Conservation (phyloP, 306 rosid species). For the Ormosia semicastrata region DNA sequence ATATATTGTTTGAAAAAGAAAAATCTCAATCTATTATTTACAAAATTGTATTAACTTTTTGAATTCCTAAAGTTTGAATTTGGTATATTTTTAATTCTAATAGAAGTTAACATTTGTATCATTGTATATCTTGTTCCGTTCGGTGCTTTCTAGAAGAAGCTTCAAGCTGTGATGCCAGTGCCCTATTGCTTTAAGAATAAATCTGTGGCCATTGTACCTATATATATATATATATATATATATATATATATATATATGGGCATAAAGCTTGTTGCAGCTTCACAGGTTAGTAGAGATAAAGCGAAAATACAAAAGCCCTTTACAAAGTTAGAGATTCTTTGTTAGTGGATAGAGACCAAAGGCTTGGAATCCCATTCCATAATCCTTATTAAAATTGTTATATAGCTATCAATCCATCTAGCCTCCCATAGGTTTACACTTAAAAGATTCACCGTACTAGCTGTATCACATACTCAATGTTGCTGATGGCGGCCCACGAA, state of each 20-base stretch:
- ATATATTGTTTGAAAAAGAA: too few species aligned
- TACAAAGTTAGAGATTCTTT: constrained; percentile 38
- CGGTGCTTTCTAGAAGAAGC: background rate
- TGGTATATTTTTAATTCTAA: too few species aligned
- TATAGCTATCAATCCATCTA: background rate
- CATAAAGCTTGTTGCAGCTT: constrained; percentile 21
- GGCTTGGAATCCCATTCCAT: constrained; percentile 55
- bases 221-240: too few species aligned
- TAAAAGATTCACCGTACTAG: background rate
- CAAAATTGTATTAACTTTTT: too few species aligned
- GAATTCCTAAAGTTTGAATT: too few species aligned
- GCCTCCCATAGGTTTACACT: background rate
- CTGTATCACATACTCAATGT: constrained; percentile 6
- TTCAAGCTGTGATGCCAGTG: background rate
- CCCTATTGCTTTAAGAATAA: background rate
- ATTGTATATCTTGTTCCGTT: background rate
- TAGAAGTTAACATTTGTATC: too few species aligned
- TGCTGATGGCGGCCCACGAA: background rate
- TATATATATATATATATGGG: too few species aligned
- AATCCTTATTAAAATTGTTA: background rate
- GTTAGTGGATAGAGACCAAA: constrained; percentile 22
- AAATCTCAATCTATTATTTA: too few species aligned
- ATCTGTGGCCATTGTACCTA: too few species aligned
- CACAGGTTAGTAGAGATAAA: constrained; percentile 23
- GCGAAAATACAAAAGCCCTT: background rate